phyloP scores from a whole-genome alignment of 352 stramenopile genomes.

The Phytophthora vignae region DNA sequence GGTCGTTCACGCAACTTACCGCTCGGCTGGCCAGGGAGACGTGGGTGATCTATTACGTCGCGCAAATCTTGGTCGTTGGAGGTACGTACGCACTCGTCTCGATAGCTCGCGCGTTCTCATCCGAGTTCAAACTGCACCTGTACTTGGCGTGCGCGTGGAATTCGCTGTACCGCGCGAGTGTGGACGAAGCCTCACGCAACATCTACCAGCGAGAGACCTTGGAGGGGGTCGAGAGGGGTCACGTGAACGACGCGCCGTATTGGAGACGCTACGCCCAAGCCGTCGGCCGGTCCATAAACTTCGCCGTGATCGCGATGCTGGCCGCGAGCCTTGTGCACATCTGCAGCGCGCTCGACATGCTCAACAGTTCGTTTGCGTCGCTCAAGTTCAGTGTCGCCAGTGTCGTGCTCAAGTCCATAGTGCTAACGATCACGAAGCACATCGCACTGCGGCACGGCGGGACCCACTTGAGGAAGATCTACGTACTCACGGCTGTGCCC shows the following conservation, averaged over 20 bases:
- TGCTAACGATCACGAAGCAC: not conserved
- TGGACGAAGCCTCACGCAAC: constrained; percentile 8
- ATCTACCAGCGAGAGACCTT: constrained; percentile 6
- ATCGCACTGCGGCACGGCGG: constrained; percentile 6
- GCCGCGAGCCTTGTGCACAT: constrained; percentile 4
- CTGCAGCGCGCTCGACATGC: not conserved
- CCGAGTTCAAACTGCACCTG: constrained; percentile 2
- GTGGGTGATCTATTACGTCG: not conserved
- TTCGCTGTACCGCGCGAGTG: constrained; percentile 7
- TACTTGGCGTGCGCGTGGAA: constrained; percentile 9
- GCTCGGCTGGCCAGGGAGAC: not conserved
- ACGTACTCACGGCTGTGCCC: constrained; percentile 19
- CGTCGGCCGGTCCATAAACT: not conserved
- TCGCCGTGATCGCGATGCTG: not conserved
- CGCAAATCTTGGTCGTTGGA: not conserved
- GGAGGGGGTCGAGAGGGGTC: not conserved
- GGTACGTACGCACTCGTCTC: constrained; percentile 4
- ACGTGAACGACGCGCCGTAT: not conserved
- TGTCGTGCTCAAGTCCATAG: constrained; percentile 1
- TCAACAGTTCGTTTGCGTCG: not conserved
- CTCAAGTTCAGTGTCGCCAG: constrained; percentile 10
- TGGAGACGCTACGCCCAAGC: constrained; percentile 2
- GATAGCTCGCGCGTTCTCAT: not conserved
- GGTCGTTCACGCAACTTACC: not conserved
- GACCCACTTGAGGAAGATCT: constrained; percentile 14